Base-by-base conservation (phyloP, 2,329 filamentous ascomycete genomes). In the Fonsecaea monophora region DNA sequence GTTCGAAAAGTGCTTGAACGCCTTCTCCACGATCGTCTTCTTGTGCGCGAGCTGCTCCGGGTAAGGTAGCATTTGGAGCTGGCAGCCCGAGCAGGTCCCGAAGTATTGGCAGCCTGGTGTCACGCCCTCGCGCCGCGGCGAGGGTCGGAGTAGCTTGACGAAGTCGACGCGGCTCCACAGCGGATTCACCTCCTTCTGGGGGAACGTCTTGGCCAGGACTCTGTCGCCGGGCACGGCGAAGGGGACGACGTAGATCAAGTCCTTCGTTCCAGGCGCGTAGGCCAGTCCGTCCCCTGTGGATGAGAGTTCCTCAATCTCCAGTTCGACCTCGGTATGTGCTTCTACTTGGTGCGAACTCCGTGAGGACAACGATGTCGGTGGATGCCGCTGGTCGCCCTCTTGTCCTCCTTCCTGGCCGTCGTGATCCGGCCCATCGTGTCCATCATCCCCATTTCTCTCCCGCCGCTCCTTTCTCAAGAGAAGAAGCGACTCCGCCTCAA, bases 41-140 rank as follows among this genome's bases (percentile, higher is more conserved):
- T 99, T 99, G 79, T 94, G 90, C 53, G 83, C 84, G 34, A 99
- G 86, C 78, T 99, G 95, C 73, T 93, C 90, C 35, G 85, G 80
- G 78, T 98, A 98, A 62, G 92, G 88, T 70, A 99, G 86, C 92
- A 98, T 97, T 82, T 99, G 95, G 78, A 98, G 94, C 80, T 99
- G 95, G 77, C 95, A 99, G 37, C 95, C 95, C 9, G 90, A 92
- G 79, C 95, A 99, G 62, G 84, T 86, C 48, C 87, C 83, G 76
- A 99, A 99, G 83, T 99, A 98, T 73, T 87, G 85, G 82, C 95
- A 99, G 64, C 85, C 85, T 72, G 96, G 85, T 25, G 91, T 87
- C 42, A 85, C 84, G 74, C 95, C 91, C 74, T 97, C 90, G 73
- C 95, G 90, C 62, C 90, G 83, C 0, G 88, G 85, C 0, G 92